Evolutionary conservation across 2,329 filamentous ascomycete species (phyloP), one percentile per base, ranked within the genome.

Genomic region (Tolypocladium guangdongense): DNA sequence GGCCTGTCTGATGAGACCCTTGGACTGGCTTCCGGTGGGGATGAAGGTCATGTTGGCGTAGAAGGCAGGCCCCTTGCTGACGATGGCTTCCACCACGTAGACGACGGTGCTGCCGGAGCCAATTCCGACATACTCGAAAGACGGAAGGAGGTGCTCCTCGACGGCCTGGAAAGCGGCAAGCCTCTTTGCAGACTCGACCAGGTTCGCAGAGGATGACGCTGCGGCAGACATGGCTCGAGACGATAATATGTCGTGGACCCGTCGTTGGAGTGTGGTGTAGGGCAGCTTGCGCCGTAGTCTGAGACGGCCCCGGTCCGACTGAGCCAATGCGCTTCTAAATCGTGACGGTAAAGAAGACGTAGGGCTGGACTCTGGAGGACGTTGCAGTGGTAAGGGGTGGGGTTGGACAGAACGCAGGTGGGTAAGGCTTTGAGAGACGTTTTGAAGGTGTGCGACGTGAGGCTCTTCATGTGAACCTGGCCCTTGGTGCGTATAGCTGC

Each of bases 21-120:
- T 89, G 45, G 87, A 93, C 67, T 96, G 90, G 74, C 86, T 92
- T 27, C 93, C 93, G 0, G 93, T 99, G 7, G 93, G 92, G 33
- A 96, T 80, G 71, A 96, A 99, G 64, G 82, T 84, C 76, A 96
- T 95, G 59, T 73, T 66, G 36, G 74, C 69, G 49, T 80, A 81
- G 54, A 80, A 74, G 2, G 70, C 67, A 10, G 71, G 66, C 5
- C 80, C 78, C 52, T 84, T 79, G 52, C 77, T 78, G 38, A 78
- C 78, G 70, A 95, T 92, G 53, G 88, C 87, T 60, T 91, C 86
- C 55, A 93, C 88, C 49, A 92, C 88, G 69, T 92, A 90, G 63
- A 90, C 82, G 58, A 93, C 89, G 22, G 87, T 90, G 62, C 85
- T 87, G 55, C 87, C 87, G 54, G 86, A 90, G 58, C 88, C 88